Conservation (phyloP, 371 early-diverging fungal genomes). For the Blakeslea trispora region DNA sequence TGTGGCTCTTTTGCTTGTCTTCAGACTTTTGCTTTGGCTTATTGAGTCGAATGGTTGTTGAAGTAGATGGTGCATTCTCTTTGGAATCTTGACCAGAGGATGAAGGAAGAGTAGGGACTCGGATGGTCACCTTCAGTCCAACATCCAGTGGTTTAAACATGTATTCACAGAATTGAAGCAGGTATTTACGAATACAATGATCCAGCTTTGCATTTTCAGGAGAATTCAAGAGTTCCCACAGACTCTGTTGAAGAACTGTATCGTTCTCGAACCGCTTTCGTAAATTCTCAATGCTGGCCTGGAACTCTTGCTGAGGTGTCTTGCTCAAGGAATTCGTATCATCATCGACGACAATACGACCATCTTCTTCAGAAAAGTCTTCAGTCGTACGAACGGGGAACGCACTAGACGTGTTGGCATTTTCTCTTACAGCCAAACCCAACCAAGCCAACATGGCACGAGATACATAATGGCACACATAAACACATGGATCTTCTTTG, state of each 20-base stretch:
- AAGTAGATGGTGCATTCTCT: conserved; percentile 18
- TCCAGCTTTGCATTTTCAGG: conserved; percentile 43
- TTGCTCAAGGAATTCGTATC: conserved; percentile 21
- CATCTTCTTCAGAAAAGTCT: conserved; percentile 57
- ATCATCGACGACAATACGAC: conserved; percentile 38
- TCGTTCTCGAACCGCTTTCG: conserved; percentile 44
- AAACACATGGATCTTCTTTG: conserved; percentile 59
- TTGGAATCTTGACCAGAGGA: conserved; percentile 3
- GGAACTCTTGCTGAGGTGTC: conserved; percentile 37
- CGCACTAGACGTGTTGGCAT: conserved; percentile 3
- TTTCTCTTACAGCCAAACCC: conserved; percentile 52
- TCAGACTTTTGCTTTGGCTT: conserved; percentile 32
- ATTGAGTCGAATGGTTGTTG: conserved; percentile 31
- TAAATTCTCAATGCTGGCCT: conserved; percentile 34
- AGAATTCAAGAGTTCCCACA: conserved; percentile 46
- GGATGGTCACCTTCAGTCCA: conserved; percentile 56
- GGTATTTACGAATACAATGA: conserved; percentile 57
- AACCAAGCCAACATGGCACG: conserved; percentile 51
- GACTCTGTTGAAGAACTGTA: conserved; percentile 32
- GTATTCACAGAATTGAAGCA: conserved; percentile 61
- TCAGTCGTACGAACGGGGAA: conserved; percentile 26
- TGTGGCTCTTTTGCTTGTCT: conserved; percentile 24
- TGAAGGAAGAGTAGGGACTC: conserved; percentile 38
- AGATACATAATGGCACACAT: conserved; percentile 55
- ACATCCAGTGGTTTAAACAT: conserved; percentile 62